Evolutionary conservation across 169 alveolate species (phyloP).

Genomic region (Plasmodium inui): DNA sequence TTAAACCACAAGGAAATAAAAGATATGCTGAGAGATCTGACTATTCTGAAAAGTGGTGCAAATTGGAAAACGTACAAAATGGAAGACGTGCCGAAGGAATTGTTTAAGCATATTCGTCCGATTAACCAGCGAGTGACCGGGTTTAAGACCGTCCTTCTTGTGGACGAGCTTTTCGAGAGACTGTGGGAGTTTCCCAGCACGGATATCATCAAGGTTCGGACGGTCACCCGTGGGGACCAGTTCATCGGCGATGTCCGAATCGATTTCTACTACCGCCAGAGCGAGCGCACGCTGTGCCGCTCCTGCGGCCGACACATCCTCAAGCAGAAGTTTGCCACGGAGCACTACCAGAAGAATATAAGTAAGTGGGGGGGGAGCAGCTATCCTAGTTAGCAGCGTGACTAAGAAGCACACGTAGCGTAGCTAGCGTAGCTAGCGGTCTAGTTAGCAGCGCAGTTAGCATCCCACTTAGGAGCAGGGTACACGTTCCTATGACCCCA

Average conservation of each 20-base stretch:
- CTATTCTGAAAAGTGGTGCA: slow-evolving; percentile 48
- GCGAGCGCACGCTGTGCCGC: slow-evolving; percentile 82
- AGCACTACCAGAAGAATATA: slow-evolving; percentile 79
- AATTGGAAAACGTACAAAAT: slow-evolving; percentile 73
- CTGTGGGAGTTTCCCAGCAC: slow-evolving; percentile 83
- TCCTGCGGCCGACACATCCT: slow-evolving; percentile 82
- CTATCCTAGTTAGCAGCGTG: too few relatives aligned
- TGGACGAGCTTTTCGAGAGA: slow-evolving; percentile 81
- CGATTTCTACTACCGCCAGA: slow-evolving; percentile 79
- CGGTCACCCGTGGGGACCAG: slow-evolving; percentile 83
- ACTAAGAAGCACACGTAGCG: too few relatives aligned
- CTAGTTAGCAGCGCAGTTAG: not conserved
- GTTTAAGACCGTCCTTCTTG: slow-evolving; percentile 77
- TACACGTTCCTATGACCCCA: not conserved
- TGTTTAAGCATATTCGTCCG: slow-evolving; percentile 76
- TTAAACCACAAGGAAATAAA: slow-evolving; percentile 44
- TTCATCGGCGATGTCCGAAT: slow-evolving; percentile 82
- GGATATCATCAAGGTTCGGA: slow-evolving; percentile 79
- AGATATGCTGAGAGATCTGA: slow-evolving; percentile 30
- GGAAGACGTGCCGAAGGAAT: slow-evolving; percentile 53
- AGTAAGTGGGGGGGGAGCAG: not conserved
- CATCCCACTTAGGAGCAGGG: not conserved
- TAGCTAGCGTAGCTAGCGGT: not conserved
- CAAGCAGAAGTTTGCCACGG: slow-evolving; percentile 83
- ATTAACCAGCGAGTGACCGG: slow-evolving; percentile 82